Base-by-base conservation (phyloP, 1,139 yeast genomes). In the Debaryomycetaceae sp. region DNA sequence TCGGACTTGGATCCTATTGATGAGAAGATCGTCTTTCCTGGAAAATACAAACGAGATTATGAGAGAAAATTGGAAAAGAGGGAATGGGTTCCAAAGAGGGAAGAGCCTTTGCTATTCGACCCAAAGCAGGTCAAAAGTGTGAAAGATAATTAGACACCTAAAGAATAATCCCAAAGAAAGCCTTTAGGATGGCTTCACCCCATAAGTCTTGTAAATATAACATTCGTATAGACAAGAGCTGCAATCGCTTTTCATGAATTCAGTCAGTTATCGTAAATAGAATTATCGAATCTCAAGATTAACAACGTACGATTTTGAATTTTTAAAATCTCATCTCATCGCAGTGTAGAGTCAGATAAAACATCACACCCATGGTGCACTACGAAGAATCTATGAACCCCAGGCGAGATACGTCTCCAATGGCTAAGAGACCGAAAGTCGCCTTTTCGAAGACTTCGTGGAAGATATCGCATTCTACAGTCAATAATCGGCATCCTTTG, bases 21-120 rank as follows among this genome's bases (percentile, higher is more conserved):
- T 61, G 81, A 79, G 50, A 75, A 78, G 46, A 70, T 89, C 45
- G 59, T 88, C 45, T 90, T 87, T 63, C 96, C 97, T 4, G 89
- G 90, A 35, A 87, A 83, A 65, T 58, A 55, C 50, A 45, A 57
- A 46, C 72, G 74, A 27, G 81, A 79, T 47, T 68, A 83, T 29
- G 77, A 75, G 46, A 52, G 57, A 42, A 54, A 52, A 48, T 53
- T 66, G 41, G 72, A 79, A 57, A 78, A 79, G 59, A 83, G 76
- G 63, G 84, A 81, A 43, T 88, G 89, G 75, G 70, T 89, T 49
- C 82, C 85, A 38, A 74, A 76, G 50, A 62, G 76, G 50, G 75
- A 70, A 50, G 62, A 66, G 43, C 66, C 75, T 11, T 58, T 68
- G 41, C 41, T 58, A 58, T 70, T 54, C 51, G 49, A 62, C 45